Evolutionary conservation across 1,284 basidiomycete species (phyloP).

Genomic region (Vanrija sp.): DNA sequence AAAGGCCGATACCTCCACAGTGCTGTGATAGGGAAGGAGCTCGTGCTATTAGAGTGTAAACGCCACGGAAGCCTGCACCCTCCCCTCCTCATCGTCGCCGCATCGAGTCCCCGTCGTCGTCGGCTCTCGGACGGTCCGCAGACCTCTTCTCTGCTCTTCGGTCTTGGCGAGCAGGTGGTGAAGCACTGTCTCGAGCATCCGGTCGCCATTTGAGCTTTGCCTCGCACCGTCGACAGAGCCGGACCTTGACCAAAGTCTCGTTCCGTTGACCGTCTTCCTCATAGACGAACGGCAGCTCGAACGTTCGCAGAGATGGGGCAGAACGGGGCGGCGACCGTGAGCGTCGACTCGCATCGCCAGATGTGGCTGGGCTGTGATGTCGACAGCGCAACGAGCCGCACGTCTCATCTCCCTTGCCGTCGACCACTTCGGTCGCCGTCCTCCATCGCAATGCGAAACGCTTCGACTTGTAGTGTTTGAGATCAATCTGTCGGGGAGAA

Average conservation of each 20-base stretch:
- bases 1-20: no score
- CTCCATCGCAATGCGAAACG: slow-evolving; percentile 88
- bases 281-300: slow-evolving; percentile 86
- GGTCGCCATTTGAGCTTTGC: slow-evolving; percentile 83
- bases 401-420: slow-evolving; percentile 73
- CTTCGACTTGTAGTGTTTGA: slow-evolving; percentile 92
- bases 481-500: slow-evolving; percentile 57
- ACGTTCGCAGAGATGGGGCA: slow-evolving; percentile 56
- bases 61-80: no score
- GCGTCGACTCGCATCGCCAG: not conserved
- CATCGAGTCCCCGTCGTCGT: no score
- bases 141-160: no score
- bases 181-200: slow-evolving; percentile 17
- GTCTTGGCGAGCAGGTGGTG: no score
- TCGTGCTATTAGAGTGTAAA: no score
- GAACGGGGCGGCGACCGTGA: slow-evolving; percentile 26
- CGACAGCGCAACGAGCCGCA: slow-evolving; percentile 82
- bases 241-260: slow-evolving; percentile 80
- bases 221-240: slow-evolving; percentile 69
- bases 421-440: slow-evolving; percentile 80
- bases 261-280: slow-evolving; percentile 69
- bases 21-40: no score
- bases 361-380: slow-evolving; percentile 54
- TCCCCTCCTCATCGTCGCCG: no score
- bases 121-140: no score